A percentile compares a stretch with the other conserved stretches of the same genome.
phyloP scores from a whole-genome alignment of 805 yeast genomes.

The Hyphopichia homilentoma region DNA sequence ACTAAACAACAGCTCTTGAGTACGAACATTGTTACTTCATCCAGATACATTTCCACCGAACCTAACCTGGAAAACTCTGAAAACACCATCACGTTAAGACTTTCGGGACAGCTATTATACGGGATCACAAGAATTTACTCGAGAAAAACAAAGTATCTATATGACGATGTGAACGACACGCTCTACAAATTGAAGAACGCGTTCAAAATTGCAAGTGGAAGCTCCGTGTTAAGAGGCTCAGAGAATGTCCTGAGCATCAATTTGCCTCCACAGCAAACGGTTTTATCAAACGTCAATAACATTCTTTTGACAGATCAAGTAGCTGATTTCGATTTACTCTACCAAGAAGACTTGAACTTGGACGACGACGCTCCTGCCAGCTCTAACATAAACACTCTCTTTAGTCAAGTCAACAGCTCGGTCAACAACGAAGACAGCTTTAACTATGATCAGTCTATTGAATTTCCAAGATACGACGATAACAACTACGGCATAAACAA shows the following conservation, averaged over 20 bases:
- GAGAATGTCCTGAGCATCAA: slow-evolving; percentile 19
- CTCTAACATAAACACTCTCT: slow-evolving; percentile 9
- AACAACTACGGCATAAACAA: slow-evolving; percentile 14
- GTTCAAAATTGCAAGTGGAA: slow-evolving; percentile 44
- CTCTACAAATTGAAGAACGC: slow-evolving; percentile 66
- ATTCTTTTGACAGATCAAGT: slow-evolving; percentile 73
- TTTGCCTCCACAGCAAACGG: slow-evolving; percentile 57
- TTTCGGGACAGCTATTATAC: slow-evolving; percentile 80
- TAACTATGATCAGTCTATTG: slow-evolving; percentile 57
- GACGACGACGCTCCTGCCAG: slow-evolving; percentile 19
- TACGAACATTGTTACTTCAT: slow-evolving; percentile 62
- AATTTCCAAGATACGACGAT: slow-evolving; percentile 51
- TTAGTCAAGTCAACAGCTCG: slow-evolving; percentile 16
- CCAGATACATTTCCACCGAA: slow-evolving; percentile 43
- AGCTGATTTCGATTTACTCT: slow-evolving; percentile 69
- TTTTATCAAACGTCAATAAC: slow-evolving; percentile 54
- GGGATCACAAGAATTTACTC: slow-evolving; percentile 88
- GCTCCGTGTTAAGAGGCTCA: slow-evolving; percentile 11
- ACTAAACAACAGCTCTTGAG: slow-evolving; percentile 68
- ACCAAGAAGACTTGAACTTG: slow-evolving; percentile 53
- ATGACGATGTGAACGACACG: slow-evolving; percentile 81
- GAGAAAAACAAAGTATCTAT: slow-evolving; percentile 74
- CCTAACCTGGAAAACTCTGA: slow-evolving; percentile 45
- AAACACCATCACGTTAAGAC: slow-evolving; percentile 63
- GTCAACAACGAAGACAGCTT: slow-evolving; percentile 32